phyloP scores from a whole-genome alignment of 2,329 filamentous ascomycete genomes.

The Colletotrichum horii region DNA sequence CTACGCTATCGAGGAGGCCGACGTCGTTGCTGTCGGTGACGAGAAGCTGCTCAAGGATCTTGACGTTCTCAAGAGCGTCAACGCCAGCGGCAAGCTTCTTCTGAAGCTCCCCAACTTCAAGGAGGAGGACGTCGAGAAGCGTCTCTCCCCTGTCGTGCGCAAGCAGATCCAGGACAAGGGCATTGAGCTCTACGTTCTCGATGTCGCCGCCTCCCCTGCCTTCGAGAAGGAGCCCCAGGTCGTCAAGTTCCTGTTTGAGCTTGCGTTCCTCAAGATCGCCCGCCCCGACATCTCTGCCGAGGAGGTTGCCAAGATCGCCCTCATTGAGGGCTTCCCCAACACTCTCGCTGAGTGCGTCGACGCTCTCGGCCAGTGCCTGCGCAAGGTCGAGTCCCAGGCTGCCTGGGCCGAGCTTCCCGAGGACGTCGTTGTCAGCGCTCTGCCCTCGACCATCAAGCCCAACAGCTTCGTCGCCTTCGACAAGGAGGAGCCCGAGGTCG shows the following conservation, averaged over 20 bases:
- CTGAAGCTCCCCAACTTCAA: constrained; percentile 81
- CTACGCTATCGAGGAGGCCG: constrained; percentile 79
- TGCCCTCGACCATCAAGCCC: constrained; percentile 69
- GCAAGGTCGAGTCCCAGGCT: constrained; percentile 76
- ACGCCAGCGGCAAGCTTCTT: constrained; percentile 74
- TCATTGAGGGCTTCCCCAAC: constrained; percentile 55
- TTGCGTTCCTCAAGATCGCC: constrained; percentile 83
- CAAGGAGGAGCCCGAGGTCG: constrained; percentile 75
- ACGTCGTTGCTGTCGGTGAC: constrained; percentile 79
- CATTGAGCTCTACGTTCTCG: constrained; percentile 76
- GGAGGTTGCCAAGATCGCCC: constrained; percentile 69
- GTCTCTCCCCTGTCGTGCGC: constrained; percentile 73
- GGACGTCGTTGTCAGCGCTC: constrained; percentile 56
- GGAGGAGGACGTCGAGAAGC: constrained; percentile 89
- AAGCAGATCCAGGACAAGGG: constrained; percentile 74
- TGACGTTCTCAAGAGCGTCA: constrained; percentile 73
- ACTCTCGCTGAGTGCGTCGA: constrained; percentile 64
- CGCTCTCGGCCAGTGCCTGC: constrained; percentile 72
- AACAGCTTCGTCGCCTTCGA: constrained; percentile 86
- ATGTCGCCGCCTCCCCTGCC: constrained; percentile 71
- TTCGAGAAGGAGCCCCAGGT: constrained; percentile 68
- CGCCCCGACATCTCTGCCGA: constrained; percentile 68
- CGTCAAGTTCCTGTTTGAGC: constrained; percentile 73
- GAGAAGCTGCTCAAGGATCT: constrained; percentile 79
- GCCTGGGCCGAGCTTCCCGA: constrained; percentile 77